Evolutionary conservation across 495 filamentous ascomycete genomes (phyloP), one percentile per base, ranked within the genome.

Genomic region (Xylaria flabelliformis): DNA sequence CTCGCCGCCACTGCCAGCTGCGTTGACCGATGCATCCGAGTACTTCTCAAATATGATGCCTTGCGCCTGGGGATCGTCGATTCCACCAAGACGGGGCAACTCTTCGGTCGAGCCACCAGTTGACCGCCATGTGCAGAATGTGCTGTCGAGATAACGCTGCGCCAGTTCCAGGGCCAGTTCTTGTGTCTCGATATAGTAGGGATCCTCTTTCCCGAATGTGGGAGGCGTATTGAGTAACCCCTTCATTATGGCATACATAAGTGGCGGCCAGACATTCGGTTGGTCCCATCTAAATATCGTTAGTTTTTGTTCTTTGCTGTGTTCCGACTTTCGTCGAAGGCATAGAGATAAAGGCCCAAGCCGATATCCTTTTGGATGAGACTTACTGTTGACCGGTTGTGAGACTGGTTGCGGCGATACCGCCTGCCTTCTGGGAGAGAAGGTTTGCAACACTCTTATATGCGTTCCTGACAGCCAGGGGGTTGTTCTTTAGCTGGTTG

Each of bases 31-130:
- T 34, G 80, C 81, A 71, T 86, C 84, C 32, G 77, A 75, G 71
- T 87, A 86, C 78, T 87, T 87, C 74, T 87, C 85, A 70, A 87
- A 87, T 79, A 87, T 80, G 71, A 79, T 83, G 13, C 85, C 85
- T 26, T 58, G 70, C 12, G 80, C 78, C 8, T 74, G 72, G 5
- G 78, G 74, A 19, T 73, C 74, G 10, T 42, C 21, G 10, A 85
- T 74, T 0, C 84, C 85, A 50, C 76, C 61, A 39, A 87, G 75
- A 74, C 82, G 80, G 17, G 84, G 84, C 29, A 80, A 80, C 69
- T 78, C 74, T 44, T 77, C 78, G 1, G 85, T 86, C 48, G 79
- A 81, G 2, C 85, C 85, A 41, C 85, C 85, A 26, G 85, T 87
- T 10, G 84, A 82, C 36, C 76, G 82, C 85, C 85, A 87, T 19